Evolutionary conservation across 2,329 filamentous ascomycete species (phyloP), one percentile per base, ranked within the genome.

Genomic region (Pseudogymnoascus sp.): DNA sequence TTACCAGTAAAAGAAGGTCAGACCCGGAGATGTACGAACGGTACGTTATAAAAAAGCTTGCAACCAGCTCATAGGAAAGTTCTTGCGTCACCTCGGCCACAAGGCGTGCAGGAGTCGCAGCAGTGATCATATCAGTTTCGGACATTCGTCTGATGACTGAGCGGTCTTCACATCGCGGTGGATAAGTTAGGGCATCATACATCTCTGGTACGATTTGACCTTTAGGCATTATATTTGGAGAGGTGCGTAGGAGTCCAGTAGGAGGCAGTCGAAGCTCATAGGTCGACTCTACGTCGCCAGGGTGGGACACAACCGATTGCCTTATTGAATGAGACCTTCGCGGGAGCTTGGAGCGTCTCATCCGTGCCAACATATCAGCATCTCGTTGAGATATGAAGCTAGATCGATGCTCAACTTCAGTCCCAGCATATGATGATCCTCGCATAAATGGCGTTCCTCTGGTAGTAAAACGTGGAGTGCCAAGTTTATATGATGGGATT

Each of bases 31-130:
- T 79, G 72, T 97, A 99, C 2, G 89, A 84, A 59, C 94, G 90
- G 72, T 91, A 99, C 0, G 94, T 97, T 21, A 99, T 83, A 71
- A 99, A 99, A 76, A 99, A 99, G 74, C 99, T 94, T 1, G 94
- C 97, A 4, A 99, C 84, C 4, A 99, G 82, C 71, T 97, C 93
- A 73, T 99, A 99, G 0, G 94, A 97, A 14, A 60, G 59, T 18
- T 60, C 59, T 60, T 60, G 59, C 0, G 94, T 97, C 66, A 99
- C 97, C 76, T 99, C 92, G 11, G 93, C 92, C 60, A 99, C 90
- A 38, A 99, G 85, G 11, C 94, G 88, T 2, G 92, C 87, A 1
- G 93, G 92, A 0, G 92, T 97, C 12, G 94, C 94, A 35, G 94
- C 94, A 31, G 87, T 88, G 18, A 99, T 92, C 44, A 91, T 84